phyloP scores from a whole-genome alignment of 495 filamentous ascomycete species.

The Neurospora sp. region DNA sequence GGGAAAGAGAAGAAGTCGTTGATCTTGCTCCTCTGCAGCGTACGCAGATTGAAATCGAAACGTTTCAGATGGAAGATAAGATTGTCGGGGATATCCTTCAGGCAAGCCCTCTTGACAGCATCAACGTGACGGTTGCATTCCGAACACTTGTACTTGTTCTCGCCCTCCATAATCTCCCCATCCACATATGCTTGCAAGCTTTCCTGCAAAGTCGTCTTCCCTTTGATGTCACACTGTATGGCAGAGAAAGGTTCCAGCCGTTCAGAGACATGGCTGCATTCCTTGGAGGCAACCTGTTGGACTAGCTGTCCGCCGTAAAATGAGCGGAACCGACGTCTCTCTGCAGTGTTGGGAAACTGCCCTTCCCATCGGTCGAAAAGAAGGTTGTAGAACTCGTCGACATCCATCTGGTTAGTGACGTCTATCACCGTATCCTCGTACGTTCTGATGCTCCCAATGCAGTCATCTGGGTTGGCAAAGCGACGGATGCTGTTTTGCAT shows the following conservation, averaged over 20 bases:
- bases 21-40: conserved; percentile 80
- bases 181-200: conserved; percentile 90
- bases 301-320: conserved; percentile 89
- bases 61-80: conserved; percentile 95
- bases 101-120: conserved; percentile 84
- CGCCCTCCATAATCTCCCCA: conserved; percentile 94
- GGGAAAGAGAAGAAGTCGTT: conserved; percentile 94
- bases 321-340: conserved; percentile 66
- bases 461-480: conserved; percentile 58
- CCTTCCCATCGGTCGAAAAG: conserved; percentile 87
- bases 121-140: conserved; percentile 84
- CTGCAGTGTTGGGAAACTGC: conserved; percentile 56
- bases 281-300: conserved; percentile 90
- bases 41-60: conserved; percentile 88
- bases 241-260: conserved; percentile 84
- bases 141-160: conserved; percentile 97
- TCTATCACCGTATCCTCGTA: conserved; percentile 83
- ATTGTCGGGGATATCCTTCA: conserved; percentile 90
- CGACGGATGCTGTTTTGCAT: conserved; percentile 77
- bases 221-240: conserved; percentile 95
- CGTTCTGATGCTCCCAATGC: conserved; percentile 66
- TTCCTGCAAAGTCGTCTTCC: conserved; percentile 72
- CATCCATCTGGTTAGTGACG: conserved; percentile 88
- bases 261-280: conserved; percentile 90
- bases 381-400: conserved; percentile 93